Percentiles rank a stretch among this genome's conserved stretches.
Conservation (phyloP, 768 basidiomycete genomes). For the Lactarius evosmus region DNA sequence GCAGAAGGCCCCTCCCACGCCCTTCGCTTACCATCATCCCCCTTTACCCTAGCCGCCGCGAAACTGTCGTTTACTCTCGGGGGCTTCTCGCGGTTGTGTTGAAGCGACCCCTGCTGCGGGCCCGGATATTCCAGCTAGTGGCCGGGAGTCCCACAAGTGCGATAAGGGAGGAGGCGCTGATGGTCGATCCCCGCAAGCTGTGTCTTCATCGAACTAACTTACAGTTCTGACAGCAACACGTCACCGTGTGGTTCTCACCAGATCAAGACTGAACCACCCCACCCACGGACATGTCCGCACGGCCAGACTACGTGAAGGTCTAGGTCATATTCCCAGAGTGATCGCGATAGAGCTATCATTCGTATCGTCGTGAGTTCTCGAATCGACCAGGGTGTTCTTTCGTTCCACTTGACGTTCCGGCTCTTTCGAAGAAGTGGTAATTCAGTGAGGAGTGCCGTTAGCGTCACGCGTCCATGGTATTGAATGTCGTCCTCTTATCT, state of each 20-base stretch:
- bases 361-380: not conserved
- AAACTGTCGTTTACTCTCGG: not conserved
- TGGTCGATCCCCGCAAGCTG: not conserved
- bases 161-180: not conserved
- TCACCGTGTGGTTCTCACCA: not conserved
- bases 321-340: not conserved
- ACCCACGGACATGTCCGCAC: not conserved
- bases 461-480: not conserved
- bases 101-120: not conserved
- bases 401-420: not conserved
- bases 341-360: not conserved
- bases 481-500: not conserved
- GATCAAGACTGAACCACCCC: not conserved
- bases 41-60: not conserved
- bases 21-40: not conserved
- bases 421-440: not conserved
- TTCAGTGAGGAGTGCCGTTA: conserved; percentile 8
- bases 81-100: not conserved
- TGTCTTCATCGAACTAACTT: conserved; percentile 1
- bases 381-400: not conserved
- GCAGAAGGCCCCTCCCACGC: not conserved
- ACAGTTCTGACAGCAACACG: not conserved
- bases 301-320: not conserved
- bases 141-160: not conserved
- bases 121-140: not conserved